Evolutionary conservation across 1,284 basidiomycete species (phyloP).

Genomic region (Ceratobasidium sp.): DNA sequence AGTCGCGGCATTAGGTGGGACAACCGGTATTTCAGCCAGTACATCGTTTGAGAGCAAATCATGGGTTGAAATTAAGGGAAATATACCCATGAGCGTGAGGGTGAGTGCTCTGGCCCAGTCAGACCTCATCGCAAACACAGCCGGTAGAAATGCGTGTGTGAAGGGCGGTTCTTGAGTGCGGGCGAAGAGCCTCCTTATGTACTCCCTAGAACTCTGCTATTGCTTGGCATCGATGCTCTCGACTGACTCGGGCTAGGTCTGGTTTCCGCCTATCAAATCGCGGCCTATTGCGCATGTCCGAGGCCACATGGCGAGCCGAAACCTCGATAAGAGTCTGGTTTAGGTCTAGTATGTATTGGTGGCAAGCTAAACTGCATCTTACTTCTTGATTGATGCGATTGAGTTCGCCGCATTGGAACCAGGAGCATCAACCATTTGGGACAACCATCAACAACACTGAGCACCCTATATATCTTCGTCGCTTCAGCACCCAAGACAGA

Average conservation of each 20-base stretch:
- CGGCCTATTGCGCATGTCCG: background rate
- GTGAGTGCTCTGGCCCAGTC: background rate
- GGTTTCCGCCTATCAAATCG: background rate
- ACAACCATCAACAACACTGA: too few relatives aligned
- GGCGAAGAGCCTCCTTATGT: background rate
- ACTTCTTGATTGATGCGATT: too few relatives aligned
- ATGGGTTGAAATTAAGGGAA: slow-evolving; percentile 15
- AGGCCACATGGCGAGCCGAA: background rate
- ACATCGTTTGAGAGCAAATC: slow-evolving; percentile 17
- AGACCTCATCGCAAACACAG: slow-evolving; percentile 1
- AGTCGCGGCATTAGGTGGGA: slow-evolving; percentile 17
- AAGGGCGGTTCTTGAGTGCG: background rate
- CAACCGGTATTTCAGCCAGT: slow-evolving; percentile 2
- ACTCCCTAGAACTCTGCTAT: too few relatives aligned
- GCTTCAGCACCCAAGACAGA: too few relatives aligned
- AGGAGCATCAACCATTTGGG: too few relatives aligned
- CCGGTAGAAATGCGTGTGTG: background rate
- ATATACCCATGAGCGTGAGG: background rate
- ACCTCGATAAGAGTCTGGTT: too few relatives aligned
- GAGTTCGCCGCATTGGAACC: too few relatives aligned
- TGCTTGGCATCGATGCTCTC: too few relatives aligned
- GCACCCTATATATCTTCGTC: too few relatives aligned
- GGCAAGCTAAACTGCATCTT: too few relatives aligned
- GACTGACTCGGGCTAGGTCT: background rate
- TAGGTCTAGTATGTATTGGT: too few relatives aligned